phyloP scores from a whole-genome alignment of 2,329 filamentous ascomycete species.

The Tolypocladium sp. region DNA sequence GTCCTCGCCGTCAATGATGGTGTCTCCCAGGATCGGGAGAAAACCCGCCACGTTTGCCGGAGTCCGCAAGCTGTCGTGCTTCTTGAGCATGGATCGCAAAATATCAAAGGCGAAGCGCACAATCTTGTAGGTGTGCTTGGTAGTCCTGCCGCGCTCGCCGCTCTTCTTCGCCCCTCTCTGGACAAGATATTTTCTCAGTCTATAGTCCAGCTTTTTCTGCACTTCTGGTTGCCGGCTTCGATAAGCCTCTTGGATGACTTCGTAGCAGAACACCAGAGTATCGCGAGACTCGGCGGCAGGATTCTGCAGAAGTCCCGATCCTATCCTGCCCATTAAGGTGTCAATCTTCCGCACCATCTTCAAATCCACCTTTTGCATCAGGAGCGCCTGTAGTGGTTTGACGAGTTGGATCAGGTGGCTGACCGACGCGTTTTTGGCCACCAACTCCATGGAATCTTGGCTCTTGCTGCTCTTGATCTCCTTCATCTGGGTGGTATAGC shows the following conservation, averaged over 20 bases:
- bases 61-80: constrained; percentile 73
- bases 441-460: constrained; percentile 91
- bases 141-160: constrained; percentile 60
- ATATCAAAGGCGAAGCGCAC: constrained; percentile 82
- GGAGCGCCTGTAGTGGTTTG: constrained; percentile 65
- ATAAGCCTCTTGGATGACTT: constrained; percentile 84
- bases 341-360: constrained; percentile 85
- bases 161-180: constrained; percentile 71
- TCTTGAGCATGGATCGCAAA: constrained; percentile 75
- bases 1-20: constrained; percentile 74
- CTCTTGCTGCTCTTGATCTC: constrained; percentile 98
- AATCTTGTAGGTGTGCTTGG: constrained; percentile 79
- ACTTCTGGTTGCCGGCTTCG: constrained; percentile 45
- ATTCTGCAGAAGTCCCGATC: constrained; percentile 76
- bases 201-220: constrained; percentile 49
- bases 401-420: constrained; percentile 65
- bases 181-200: constrained; percentile 65
- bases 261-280: constrained; percentile 88
- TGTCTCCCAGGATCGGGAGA: constrained; percentile 80
- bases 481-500: constrained; percentile 91
- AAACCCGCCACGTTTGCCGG: constrained; percentile 75
- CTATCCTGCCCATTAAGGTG: constrained; percentile 74
- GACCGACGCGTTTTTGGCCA: constrained; percentile 75
- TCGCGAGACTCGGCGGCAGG: constrained; percentile 68
- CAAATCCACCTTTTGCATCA: constrained; percentile 76